Base-by-base conservation (phyloP, 768 basidiomycete species). In the Hygrocybe coccinea region DNA sequence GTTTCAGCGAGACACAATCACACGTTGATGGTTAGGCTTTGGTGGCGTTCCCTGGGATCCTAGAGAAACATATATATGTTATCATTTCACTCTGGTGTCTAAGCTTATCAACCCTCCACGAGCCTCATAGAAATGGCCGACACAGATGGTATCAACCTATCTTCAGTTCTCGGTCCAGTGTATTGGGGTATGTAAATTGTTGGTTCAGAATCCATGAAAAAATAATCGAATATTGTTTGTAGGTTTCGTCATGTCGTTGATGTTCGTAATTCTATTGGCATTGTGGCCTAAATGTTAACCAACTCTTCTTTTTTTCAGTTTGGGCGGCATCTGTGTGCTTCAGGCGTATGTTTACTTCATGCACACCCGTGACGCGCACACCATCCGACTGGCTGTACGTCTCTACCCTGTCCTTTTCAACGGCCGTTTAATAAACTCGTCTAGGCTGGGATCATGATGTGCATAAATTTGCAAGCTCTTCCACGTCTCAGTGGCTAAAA, bases 301-400 rank as follows among this genome's bases (percentile, higher is more conserved):
- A n/a, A 24, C 22, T 15, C 54, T 21, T 41, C 10, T 24, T 38
- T 29, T 22, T n/a, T 3, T 5, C 49, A 77, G 75, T 29, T 61
- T 76, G 5, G 69, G 67, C 14, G 76, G 76, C 17, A 74, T 76
- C 45, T 74, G 70, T 5, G 65, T 75, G 24, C 63, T 76, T 35
- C 76, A 77, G 58, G 74, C 71, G 5, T 75, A 74, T 44, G 61
- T 72, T 11, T 76, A 75, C 60, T 76, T 76, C 54, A 65, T 69
- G 5, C 60, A 58, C 21, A 60, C 58, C 7, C 63, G 63, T 36
- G 76, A 76, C 57, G 47, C 59, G 2, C 39, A 53, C 2, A 51
- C 59, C 49, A 64, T 75, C 14, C 68, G 67, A 56, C 52, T 66
- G n/a, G 63, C 65, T 47, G 75, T 76, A 55, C 29, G 71, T 54